Percentiles rank a stretch among this genome's conserved stretches.
Conservation (phyloP, 768 basidiomycete species). For the Termitomyces sp. region DNA sequence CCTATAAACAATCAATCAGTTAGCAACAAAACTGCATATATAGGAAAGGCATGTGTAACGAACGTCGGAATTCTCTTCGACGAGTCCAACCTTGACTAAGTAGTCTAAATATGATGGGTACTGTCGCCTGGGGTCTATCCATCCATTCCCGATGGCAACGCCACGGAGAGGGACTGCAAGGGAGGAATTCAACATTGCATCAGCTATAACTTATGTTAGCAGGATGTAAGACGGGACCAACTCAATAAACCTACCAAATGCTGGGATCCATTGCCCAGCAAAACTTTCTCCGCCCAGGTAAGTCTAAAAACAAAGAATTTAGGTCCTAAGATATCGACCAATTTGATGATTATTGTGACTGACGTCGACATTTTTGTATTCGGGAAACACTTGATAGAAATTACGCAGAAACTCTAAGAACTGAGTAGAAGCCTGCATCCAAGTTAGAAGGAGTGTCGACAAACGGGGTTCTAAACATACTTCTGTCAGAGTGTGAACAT, state of each 20-base stretch:
- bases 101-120: slow-evolving; percentile 90
- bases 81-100: slow-evolving; percentile 69
- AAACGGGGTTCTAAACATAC: slow-evolving; percentile 25
- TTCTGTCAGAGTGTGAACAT: slow-evolving; percentile 72
- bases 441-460: slow-evolving; percentile 3
- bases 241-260: slow-evolving; percentile 58
- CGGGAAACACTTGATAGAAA: slow-evolving; percentile 90
- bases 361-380: slow-evolving; percentile 74
- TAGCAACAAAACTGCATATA: neutral
- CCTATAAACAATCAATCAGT: slow-evolving; percentile 32
- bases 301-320: slow-evolving; percentile 49
- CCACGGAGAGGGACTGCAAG: slow-evolving; percentile 67
- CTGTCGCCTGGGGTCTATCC: slow-evolving; percentile 89
- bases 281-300: slow-evolving; percentile 96
- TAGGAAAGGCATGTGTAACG: slow-evolving; percentile 14
- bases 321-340: neutral
- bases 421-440: slow-evolving; percentile 62
- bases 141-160: slow-evolving; percentile 93
- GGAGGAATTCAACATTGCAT: slow-evolving; percentile 63
- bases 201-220: slow-evolving; percentile 43
- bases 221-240: neutral
- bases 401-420: slow-evolving; percentile 81
- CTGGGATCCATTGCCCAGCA: slow-evolving; percentile 97
- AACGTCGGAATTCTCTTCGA: slow-evolving; percentile 71
- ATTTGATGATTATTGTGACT: neutral